Conservation (phyloP, 2,329 filamentous ascomycete species). For the Emergomyces orientalis region DNA sequence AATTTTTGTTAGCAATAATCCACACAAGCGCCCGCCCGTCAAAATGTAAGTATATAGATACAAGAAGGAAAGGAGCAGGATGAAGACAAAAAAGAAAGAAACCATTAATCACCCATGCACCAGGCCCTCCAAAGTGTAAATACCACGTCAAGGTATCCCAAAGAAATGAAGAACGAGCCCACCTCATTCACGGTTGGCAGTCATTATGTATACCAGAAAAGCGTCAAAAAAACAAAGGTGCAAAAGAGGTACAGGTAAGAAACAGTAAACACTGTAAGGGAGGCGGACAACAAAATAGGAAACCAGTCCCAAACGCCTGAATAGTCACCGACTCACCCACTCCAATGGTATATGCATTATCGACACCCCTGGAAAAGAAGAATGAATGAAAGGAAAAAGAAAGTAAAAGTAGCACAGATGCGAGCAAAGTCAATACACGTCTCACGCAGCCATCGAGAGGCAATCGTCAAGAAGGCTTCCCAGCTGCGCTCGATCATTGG, state of each 20-base stretch:
- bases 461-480: slow-evolving; percentile 34
- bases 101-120: not conserved
- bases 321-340: not conserved
- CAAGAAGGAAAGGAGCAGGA: slow-evolving; percentile 12
- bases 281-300: not conserved
- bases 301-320: not conserved
- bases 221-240: too few relatives aligned
- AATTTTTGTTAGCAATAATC: not conserved
- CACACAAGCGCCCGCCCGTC: not conserved
- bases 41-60: slow-evolving; percentile 10
- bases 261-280: not conserved
- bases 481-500: slow-evolving; percentile 30
- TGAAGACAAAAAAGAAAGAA: slow-evolving; percentile 2
- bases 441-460: slow-evolving; percentile 32
- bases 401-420: not conserved
- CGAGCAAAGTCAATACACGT: not conserved
- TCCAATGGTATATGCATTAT: slow-evolving; percentile 7
- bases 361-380: not conserved
- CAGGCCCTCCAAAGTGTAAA: not conserved
- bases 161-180: not conserved
- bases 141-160: not conserved
- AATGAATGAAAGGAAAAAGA: not conserved
- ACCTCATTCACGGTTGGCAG: not conserved
- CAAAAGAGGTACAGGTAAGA: not conserved
- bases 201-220: not conserved